Conservation (phyloP, 768 basidiomycete species). For the Russula earlei region DNA sequence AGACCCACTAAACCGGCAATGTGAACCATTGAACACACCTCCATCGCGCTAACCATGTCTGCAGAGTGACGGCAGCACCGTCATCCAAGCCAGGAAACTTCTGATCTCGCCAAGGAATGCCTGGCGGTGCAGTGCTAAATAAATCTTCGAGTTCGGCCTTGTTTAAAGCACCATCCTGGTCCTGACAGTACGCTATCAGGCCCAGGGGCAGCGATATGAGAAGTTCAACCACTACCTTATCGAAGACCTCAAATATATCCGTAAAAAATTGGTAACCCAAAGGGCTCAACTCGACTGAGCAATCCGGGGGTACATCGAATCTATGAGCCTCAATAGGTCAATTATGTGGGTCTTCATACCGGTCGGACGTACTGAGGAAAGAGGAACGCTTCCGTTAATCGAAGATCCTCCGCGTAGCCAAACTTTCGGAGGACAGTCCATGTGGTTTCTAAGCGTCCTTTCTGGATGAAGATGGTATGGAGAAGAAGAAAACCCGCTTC, state of each 20-base stretch:
- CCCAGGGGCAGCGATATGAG: neutral
- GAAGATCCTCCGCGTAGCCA: conserved; percentile 92
- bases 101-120: conserved; percentile 91
- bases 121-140: conserved; percentile 83
- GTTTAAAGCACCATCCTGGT: conserved; percentile 91
- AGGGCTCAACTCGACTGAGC: conserved; percentile 92
- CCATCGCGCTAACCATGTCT: conserved; percentile 98
- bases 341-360: conserved; percentile 13
- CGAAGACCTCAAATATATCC: conserved; percentile 90
- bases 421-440: conserved; percentile 95
- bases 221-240: conserved; percentile 52
- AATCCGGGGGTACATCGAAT: conserved; percentile 89
- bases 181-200: conserved; percentile 36
- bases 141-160: conserved; percentile 73
- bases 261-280: conserved; percentile 95
- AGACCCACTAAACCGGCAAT: neutral
- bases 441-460: conserved; percentile 90
- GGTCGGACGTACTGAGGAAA: conserved; percentile 62
- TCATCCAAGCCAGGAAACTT: conserved; percentile 89
- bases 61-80: conserved; percentile 83
- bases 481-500: conserved; percentile 91
- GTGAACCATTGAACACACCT: conserved; percentile 43
- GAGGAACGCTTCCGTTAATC: conserved; percentile 80
- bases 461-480: conserved; percentile 94
- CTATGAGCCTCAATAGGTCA: conserved; percentile 31